phyloP scores from a whole-genome alignment of 2,329 filamentous ascomycete species.

The Xylariaceae sp. region DNA sequence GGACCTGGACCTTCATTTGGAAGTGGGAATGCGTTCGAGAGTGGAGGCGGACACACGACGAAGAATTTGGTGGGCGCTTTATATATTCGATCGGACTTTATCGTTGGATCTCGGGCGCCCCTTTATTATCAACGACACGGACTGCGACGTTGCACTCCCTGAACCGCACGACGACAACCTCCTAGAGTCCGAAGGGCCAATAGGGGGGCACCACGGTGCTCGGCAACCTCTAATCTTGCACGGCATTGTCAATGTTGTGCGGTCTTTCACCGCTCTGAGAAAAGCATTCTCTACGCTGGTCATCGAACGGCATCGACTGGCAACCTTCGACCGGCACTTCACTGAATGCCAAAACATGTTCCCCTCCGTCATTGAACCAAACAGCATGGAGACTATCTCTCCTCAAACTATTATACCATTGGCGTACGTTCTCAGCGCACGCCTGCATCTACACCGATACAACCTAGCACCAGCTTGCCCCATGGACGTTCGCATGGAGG shows the following conservation, averaged over 20 bases:
- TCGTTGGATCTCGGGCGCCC: slow-evolving; percentile 77
- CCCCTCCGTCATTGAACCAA: slow-evolving; percentile 66
- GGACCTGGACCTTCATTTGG: slow-evolving; percentile 73
- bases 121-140: slow-evolving; percentile 75
- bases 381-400: slow-evolving; percentile 62
- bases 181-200: slow-evolving; percentile 55
- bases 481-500: slow-evolving; percentile 58
- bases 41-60: slow-evolving; percentile 82
- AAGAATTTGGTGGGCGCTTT: slow-evolving; percentile 90
- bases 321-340: slow-evolving; percentile 79
- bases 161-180: slow-evolving; percentile 76
- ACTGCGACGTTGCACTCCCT: slow-evolving; percentile 80
- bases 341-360: slow-evolving; percentile 68
- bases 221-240: slow-evolving; percentile 66
- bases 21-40: slow-evolving; percentile 65
- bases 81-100: slow-evolving; percentile 77
- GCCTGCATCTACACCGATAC: slow-evolving; percentile 82
- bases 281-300: slow-evolving; percentile 63
- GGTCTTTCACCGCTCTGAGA: slow-evolving; percentile 68
- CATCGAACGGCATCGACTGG: slow-evolving; percentile 62
- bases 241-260: slow-evolving; percentile 74
- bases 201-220: slow-evolving; percentile 46
- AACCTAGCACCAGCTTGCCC: slow-evolving; percentile 73
- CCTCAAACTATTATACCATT: slow-evolving; percentile 70
- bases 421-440: slow-evolving; percentile 72